A percentile compares a stretch with the other conserved stretches of the same genome.
Conservation (phyloP, 768 basidiomycete species). For the Dacryopinax primogenitus region DNA sequence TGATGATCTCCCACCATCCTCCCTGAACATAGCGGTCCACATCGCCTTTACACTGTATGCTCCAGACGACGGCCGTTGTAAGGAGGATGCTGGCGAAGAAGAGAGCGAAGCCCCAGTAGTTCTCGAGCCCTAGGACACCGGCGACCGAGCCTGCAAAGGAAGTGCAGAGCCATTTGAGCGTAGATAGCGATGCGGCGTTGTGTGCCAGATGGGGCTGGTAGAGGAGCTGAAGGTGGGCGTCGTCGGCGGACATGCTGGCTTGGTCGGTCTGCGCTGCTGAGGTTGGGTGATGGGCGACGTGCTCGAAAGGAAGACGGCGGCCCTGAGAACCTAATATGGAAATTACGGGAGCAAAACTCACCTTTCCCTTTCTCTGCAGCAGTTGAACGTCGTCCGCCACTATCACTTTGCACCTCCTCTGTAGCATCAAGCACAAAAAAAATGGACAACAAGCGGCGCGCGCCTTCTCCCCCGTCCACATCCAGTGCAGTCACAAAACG, state of each 20-base stretch:
- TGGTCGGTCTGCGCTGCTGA: neutral
- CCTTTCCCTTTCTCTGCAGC: neutral
- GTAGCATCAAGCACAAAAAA: neutral
- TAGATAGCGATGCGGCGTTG: conserved; percentile 42
- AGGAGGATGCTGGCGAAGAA: conserved; percentile 57
- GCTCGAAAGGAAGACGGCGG: neutral
- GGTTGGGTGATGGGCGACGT: neutral
- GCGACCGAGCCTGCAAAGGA: conserved; percentile 80
- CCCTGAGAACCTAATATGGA: neutral
- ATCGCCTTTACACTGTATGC: conserved; percentile 53
- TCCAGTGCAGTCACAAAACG: neutral
- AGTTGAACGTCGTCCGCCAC: neutral
- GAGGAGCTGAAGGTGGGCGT: conserved; percentile 22
- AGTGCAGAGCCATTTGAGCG: conserved; percentile 66
- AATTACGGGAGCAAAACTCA: neutral
- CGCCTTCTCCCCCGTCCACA: neutral
- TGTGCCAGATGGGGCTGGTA: conserved; percentile 54
- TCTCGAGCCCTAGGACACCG: conserved; percentile 79
- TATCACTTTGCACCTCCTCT: neutral
- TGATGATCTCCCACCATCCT: conserved; percentile 54
- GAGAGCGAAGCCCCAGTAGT: conserved; percentile 67
- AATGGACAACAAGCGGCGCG: neutral
- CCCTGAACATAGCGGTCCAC: conserved; percentile 38
- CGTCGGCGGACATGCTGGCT: neutral
- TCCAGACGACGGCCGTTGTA: conserved; percentile 50